phyloP scores from a whole-genome alignment of 345 rosid genomes.

The Citrus glauca region DNA sequence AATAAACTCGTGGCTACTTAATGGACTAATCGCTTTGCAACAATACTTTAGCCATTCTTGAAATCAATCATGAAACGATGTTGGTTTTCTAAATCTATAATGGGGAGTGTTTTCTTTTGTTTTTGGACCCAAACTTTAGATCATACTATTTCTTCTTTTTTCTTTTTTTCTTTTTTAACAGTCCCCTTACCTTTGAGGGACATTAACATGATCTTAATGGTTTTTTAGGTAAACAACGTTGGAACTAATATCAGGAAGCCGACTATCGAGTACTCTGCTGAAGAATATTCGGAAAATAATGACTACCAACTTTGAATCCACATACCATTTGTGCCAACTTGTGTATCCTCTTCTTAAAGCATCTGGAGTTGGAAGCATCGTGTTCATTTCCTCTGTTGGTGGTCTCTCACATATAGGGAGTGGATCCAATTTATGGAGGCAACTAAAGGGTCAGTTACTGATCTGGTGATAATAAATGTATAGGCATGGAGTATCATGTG shows the following conservation, averaged over 20 bases:
- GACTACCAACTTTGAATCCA: conserved; percentile 70
- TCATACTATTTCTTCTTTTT: too few relatives aligned
- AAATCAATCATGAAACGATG: neutral
- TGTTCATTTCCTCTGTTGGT: conserved; percentile 84
- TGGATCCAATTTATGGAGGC: conserved; percentile 75
- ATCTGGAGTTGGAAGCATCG: conserved; percentile 73
- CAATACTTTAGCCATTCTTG: neutral
- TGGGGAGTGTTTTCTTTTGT: neutral
- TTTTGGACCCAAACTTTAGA: neutral
- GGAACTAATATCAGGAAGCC: conserved; percentile 87
- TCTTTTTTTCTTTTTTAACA: too few relatives aligned
- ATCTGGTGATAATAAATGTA: too few relatives aligned
- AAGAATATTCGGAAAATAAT: conserved; percentile 55
- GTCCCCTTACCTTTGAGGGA: neutral
- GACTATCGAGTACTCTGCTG: conserved; percentile 59
- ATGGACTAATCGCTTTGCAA: neutral
- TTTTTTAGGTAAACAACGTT: conserved; percentile 70
- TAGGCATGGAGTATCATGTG: neutral
- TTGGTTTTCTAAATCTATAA: neutral
- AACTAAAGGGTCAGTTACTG: conserved; percentile 58
- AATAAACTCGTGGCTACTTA: neutral
- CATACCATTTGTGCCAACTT: conserved; percentile 73
- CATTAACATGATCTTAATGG: conserved; percentile 4
- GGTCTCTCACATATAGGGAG: conserved; percentile 42
- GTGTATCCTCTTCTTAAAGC: conserved; percentile 83